Conservation (phyloP, 306 rosid species). For the Acacia crassicarpa region DNA sequence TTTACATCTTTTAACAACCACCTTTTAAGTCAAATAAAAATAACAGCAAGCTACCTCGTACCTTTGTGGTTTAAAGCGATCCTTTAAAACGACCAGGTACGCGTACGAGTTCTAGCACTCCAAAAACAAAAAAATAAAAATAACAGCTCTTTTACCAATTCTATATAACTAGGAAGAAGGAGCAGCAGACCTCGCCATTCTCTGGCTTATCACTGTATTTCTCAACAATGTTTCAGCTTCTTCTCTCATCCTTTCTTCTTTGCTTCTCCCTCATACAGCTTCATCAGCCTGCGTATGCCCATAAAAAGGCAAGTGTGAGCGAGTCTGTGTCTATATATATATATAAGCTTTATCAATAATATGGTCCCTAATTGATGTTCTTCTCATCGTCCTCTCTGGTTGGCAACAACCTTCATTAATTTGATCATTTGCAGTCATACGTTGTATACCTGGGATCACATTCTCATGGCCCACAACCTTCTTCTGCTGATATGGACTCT, state of each 20-base stretch:
- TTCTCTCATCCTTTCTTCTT: conserved; percentile 6
- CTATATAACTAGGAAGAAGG: neutral
- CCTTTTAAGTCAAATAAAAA: neutral
- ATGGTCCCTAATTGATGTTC: too few relatives aligned
- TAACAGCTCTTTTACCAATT: neutral
- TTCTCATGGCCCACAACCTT: conserved; percentile 44
- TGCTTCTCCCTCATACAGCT: neutral
- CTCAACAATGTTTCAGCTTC: neutral
- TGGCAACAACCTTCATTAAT: neutral
- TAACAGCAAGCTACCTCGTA: too few relatives aligned
- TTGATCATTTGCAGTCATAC: conserved; percentile 10
- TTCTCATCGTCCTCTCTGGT: too few relatives aligned
- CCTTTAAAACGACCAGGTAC: too few relatives aligned
- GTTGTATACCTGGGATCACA: conserved; percentile 35
- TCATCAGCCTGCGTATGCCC: conserved; percentile 1
- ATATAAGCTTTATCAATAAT: too few relatives aligned
- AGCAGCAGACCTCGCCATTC: neutral
- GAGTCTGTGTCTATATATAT: neutral
- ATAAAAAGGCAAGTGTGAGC: neutral
- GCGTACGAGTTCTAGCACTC: too few relatives aligned
- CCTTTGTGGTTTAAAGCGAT: too few relatives aligned
- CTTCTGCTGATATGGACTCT: conserved; percentile 31
- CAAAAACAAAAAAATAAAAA: too few relatives aligned
- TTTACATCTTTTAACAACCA: neutral
- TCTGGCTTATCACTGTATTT: too few relatives aligned